Base-by-base conservation (phyloP, 2,329 filamentous ascomycete genomes). In the Westerdykella aurantiaca region DNA sequence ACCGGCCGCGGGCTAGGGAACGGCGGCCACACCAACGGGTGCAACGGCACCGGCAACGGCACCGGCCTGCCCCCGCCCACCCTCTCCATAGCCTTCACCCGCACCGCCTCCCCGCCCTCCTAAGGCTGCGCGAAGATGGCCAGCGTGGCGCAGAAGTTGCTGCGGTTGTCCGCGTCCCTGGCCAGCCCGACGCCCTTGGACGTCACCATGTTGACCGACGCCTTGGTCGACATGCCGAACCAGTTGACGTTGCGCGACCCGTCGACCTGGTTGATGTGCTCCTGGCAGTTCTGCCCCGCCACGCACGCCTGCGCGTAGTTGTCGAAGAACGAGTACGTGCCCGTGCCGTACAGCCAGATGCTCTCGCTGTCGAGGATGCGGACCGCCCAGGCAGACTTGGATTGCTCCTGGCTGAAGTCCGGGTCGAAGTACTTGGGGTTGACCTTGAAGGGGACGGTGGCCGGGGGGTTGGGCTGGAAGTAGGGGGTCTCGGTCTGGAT, bases 401-500 rank as follows among this genome's bases (percentile, higher is more conserved):
- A 49, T 14, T 55, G 52, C 13, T 53, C 49, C 42, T 43, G 55
- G 38, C 52, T 56, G 58, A 74, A 74, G 44, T 66, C 65, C 3
- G 68, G 68, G 51, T 75, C 72, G 48, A 67, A 64, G 57, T 64
- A 72, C 44, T 63, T 56, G 46, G 58, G 46, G 56, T 74, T 69
- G 52, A 61, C 60, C 40, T 58, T 66, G 66, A 85, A 86, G 1
- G 81, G 83, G 6, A 69, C 68, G 0, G 74, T 72, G 0, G 82
- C 79, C 37, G 68, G 69, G 0, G 83, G 83, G 57, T 77, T 79
- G 18, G 82, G 79, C 62, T 87, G 83, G 66, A 79, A 86, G 67
- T 88, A 88, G 0, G 83, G 78, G 4, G 83, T 82, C 63, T 87
- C 83, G 39, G 82, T 82, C 60, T 88, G 83, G 38, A 82, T 77